A percentile compares a stretch with the other conserved stretches of the same genome.
Conservation (phyloP, 768 basidiomycete species). For the Psilocybe cyanescens region DNA sequence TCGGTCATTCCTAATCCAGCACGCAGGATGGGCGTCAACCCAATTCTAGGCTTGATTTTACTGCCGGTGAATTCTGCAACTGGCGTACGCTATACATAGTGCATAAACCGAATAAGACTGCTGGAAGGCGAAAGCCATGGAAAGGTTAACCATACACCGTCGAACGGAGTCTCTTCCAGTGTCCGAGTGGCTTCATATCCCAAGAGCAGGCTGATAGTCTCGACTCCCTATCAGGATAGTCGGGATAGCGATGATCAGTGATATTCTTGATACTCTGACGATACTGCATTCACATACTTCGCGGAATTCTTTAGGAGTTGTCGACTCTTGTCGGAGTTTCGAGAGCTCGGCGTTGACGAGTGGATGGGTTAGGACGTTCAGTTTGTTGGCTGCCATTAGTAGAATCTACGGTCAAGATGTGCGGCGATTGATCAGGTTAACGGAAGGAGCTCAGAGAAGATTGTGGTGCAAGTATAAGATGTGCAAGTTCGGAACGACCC, state of each 20-base stretch:
- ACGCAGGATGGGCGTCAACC: slow-evolving; percentile 88
- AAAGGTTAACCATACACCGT: slow-evolving; percentile 54
- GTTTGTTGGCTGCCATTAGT: slow-evolving; percentile 29
- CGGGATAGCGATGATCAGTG: background rate
- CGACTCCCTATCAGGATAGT: slow-evolving; percentile 55
- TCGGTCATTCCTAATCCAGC: slow-evolving; percentile 95
- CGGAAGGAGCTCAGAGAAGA: background rate
- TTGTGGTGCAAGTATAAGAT: background rate
- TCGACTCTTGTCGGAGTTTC: slow-evolving; percentile 64
- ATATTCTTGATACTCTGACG: background rate
- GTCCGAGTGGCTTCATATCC: slow-evolving; percentile 83
- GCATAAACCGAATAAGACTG: background rate
- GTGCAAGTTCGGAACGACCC: background rate
- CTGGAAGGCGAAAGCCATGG: background rate
- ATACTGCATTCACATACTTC: slow-evolving; percentile 49
- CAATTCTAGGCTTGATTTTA: slow-evolving; percentile 75
- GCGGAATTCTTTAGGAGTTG: slow-evolving; percentile 75
- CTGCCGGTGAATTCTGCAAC: slow-evolving; percentile 80
- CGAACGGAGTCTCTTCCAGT: slow-evolving; percentile 64
- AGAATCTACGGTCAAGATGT: background rate
- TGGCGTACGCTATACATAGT: slow-evolving; percentile 65
- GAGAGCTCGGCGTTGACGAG: slow-evolving; percentile 76
- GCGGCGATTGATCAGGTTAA: background rate
- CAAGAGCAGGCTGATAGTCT: slow-evolving; percentile 74
- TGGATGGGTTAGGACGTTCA: slow-evolving; percentile 70